phyloP scores from a whole-genome alignment of 352 stramenopile species.

The Globisporangium paddicum region DNA sequence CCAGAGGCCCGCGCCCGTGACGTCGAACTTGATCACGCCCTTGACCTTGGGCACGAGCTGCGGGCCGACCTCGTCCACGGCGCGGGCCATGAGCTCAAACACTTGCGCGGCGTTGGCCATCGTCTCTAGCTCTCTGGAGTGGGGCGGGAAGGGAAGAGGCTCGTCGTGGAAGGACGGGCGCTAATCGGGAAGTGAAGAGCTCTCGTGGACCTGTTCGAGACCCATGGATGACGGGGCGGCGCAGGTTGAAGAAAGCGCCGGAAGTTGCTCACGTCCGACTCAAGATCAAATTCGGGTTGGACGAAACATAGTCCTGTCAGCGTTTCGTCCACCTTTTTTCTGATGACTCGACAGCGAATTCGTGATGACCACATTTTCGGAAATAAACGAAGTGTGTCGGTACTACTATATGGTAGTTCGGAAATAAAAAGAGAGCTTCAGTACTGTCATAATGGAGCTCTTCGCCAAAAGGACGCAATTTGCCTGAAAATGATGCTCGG shows the following conservation, averaged over 20 bases:
- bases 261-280: background rate
- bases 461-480: background rate
- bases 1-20: constrained; percentile 59
- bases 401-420: too few species aligned
- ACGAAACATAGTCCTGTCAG: too few species aligned
- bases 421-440: too few species aligned
- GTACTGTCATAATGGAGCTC: too few species aligned
- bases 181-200: constrained; percentile 5
- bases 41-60: constrained; percentile 75
- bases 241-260: constrained; percentile 3
- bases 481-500: constrained; percentile 32
- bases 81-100: constrained; percentile 65
- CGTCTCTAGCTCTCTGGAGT: background rate
- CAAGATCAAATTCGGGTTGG: too few species aligned
- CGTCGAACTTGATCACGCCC: constrained; percentile 78
- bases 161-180: background rate
- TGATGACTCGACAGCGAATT: background rate
- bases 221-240: background rate
- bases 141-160: too few species aligned
- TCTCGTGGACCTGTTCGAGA: background rate
- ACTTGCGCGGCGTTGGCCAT: constrained; percentile 54
- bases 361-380: background rate
- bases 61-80: constrained; percentile 63
- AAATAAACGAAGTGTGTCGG: too few species aligned
- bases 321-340: background rate